Base-by-base conservation (phyloP, 192 early-diverging fungal species). In the Backusella macrospora region DNA sequence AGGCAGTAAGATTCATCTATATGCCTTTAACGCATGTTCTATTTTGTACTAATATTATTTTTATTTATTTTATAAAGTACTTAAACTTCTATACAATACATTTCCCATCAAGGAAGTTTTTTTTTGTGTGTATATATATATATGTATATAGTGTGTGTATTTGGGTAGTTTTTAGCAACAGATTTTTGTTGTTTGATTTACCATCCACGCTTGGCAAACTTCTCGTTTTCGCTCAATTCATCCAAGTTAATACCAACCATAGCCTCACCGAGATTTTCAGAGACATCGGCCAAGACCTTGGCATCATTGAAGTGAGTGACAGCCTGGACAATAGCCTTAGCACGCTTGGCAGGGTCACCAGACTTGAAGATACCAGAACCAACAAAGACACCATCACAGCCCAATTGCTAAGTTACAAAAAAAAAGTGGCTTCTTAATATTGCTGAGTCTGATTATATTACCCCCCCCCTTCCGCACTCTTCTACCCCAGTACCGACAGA, bases 321-420 rank as follows among this genome's bases (percentile, higher is more conserved):
- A 72, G 98, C 96, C 81, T 97, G 90, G 76, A 98, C 78, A 76
- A 94, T 98, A 49, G 96, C 98, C 46, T 88, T 85, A 46, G 98
- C 98, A 70, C 96, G 93, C 90, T 95, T 96, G 74, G 91, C 93
- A 4, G 98, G 96, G 81, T 98, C 93, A 37, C 92, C 90, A 68
- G 87, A 90, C 85, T 97, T 98, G 88, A 99, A 99, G 85, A 99
- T 96, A 67, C 96, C 96, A 29, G 95, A 96, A 52, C 96, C 96
- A 55, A 99, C 96, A 86, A 99, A 97, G 73, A 94, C 96, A 86
- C 98, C 98, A 84, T 98, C 96, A 84, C 96, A 94, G 47, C 98
- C 98, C 52, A 98, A 87, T 86, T 98, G 96, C 78, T 79, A 71
- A 55, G 23, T 18, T 65, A 49, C 8, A 44, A 62, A 64, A 63